Conservation (phyloP, 2,329 filamentous ascomycete species). For the Xenoacremonium recifei region DNA sequence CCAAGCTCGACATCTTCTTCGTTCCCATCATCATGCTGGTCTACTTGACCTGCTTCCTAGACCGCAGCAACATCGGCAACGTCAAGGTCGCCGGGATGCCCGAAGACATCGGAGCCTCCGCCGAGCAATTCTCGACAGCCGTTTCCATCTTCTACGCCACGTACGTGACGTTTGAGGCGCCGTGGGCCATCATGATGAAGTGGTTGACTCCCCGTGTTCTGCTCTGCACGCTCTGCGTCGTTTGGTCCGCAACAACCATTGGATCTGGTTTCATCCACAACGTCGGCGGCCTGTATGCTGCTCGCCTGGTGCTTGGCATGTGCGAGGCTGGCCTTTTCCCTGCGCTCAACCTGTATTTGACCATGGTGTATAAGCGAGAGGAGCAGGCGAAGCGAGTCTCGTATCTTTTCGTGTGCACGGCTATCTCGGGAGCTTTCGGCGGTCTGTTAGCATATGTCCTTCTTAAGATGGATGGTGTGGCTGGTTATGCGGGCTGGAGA, state of each 20-base stretch:
- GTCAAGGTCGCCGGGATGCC: slow-evolving; percentile 33
- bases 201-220: slow-evolving; percentile 30
- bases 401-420: slow-evolving; percentile 47
- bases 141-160: slow-evolving; percentile 32
- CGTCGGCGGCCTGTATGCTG: slow-evolving; percentile 23
- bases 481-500: slow-evolving; percentile 44
- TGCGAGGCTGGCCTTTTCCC: slow-evolving; percentile 26
- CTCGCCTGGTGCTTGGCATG: slow-evolving; percentile 18
- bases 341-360: slow-evolving; percentile 25
- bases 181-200: slow-evolving; percentile 32
- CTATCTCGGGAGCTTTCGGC: slow-evolving; percentile 42
- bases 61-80: slow-evolving; percentile 50
- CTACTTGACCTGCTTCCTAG: slow-evolving; percentile 54
- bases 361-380: slow-evolving; percentile 39
- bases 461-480: slow-evolving; percentile 44
- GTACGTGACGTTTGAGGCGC: slow-evolving; percentile 30
- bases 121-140: slow-evolving; percentile 29
- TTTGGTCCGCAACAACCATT: slow-evolving; percentile 28
- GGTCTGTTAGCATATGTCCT: slow-evolving; percentile 47
- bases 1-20: slow-evolving; percentile 32
- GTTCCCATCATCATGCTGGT: slow-evolving; percentile 51
- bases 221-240: slow-evolving; percentile 23
- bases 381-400: slow-evolving; percentile 55
- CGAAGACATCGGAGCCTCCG: slow-evolving; percentile 29
- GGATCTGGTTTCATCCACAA: slow-evolving; percentile 30